Base-by-base conservation (phyloP, 768 basidiomycete species). In the Rhodotorula babjevae region DNA sequence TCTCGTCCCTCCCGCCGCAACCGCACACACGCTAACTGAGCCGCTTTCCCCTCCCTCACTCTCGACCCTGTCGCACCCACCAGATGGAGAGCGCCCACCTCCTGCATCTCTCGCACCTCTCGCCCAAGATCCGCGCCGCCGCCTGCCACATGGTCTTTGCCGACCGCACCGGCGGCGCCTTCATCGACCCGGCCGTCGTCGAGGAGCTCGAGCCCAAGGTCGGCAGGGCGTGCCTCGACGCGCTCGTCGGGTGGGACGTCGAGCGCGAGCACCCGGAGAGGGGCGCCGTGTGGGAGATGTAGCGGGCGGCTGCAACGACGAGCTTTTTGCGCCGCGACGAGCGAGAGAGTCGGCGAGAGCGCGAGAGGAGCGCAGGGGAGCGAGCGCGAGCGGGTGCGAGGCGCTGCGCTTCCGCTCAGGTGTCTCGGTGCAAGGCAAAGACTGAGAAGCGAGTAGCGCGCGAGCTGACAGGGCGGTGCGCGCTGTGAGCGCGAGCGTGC, bases 41-140 rank as follows among this genome's bases (percentile, higher is more conserved):
- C n/a, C n/a, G n/a, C n/a, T n/a, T n/a, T n/a, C n/a, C n/a, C n/a
- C n/a, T 36, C 36, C 36, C 36, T 36, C 36, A 42, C 40, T 19
- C 50, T 27, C 21, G 19, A 3, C 42, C 6, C 8, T n/a, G 1
- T 36, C 15, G 52, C 53, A 6, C 40, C 18, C 29, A 15, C 36
- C n/a, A 92, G 91, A 92, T 92, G 90, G 90, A 91, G 79, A 90
- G 89, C 0, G 90, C 89, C 79, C 90, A 92, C 80, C 85, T 92
- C 21, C 90, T 91, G 85, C 31, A 92, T 80, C 85, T 92, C 23
- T 90, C 91, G 85, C 31, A 88, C 87, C 76, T 69, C 55, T 10
- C 64, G 33, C 31, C 56, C 56, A 53, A 65, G 7, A 91, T 92
- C 77, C 85, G 86, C 76, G 91, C 88, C n/a, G 89, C 90, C 25